Evolutionary conservation across 2,329 filamentous ascomycete genomes (phyloP).

Genomic region (Ramularia endophylla): DNA sequence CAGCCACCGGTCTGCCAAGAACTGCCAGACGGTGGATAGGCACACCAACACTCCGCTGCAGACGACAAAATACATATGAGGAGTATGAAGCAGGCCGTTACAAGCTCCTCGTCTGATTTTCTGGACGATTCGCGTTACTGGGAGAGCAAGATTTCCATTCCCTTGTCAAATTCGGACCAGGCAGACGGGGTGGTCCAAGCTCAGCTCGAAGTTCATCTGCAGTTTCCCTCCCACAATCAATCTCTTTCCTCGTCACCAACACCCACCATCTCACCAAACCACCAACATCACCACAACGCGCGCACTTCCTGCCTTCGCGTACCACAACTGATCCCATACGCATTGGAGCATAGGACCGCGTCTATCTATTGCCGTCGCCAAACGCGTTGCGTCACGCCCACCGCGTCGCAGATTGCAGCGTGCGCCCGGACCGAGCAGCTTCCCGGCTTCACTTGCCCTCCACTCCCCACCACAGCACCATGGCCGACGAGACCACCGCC

Average conservation of each 20-base stretch:
- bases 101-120: conserved; percentile 19
- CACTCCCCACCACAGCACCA: conserved; percentile 16
- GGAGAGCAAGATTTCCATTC: conserved; percentile 6
- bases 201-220: too few relatives aligned
- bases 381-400: conserved; percentile 16
- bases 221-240: neutral
- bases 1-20: neutral
- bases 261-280: conserved; percentile 12
- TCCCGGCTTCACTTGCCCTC: conserved; percentile 2
- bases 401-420: conserved; percentile 22
- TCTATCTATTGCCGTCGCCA: conserved; percentile 5
- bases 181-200: neutral
- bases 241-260: conserved; percentile 12
- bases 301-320: conserved; percentile 16
- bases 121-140: neutral
- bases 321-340: conserved; percentile 5
- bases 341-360: conserved; percentile 9
- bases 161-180: neutral
- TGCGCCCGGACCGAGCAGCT: conserved; percentile 9
- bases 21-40: conserved; percentile 3
- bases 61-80: conserved; percentile 19
- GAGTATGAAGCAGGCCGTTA: conserved; percentile 20
- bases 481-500: conserved; percentile 28
- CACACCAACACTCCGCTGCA: conserved; percentile 9
- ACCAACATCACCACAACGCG: conserved; percentile 20